phyloP scores from a whole-genome alignment of 225 moss, liverwort and hornwort species.

The Sphagnum contortum region DNA sequence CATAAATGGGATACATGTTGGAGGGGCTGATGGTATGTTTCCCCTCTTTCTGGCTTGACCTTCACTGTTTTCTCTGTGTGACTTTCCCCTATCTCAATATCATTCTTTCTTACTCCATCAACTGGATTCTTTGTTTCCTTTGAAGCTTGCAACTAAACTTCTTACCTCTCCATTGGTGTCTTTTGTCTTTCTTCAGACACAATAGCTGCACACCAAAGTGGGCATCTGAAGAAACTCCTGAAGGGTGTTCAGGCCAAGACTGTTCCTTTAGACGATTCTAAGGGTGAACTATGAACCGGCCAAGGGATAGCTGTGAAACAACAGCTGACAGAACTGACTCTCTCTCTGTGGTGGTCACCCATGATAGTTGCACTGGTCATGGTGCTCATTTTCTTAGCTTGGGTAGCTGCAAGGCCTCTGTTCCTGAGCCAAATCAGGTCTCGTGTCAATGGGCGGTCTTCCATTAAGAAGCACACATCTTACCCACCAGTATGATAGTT shows the following conservation, averaged over 20 bases:
- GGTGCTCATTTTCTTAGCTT: constrained; percentile 40
- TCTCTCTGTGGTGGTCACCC: constrained; percentile 47
- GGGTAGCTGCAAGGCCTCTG: constrained; percentile 56
- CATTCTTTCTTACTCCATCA: not conserved
- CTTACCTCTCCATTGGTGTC: not conserved
- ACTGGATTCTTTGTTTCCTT: not conserved
- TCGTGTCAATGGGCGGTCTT: constrained; percentile 43
- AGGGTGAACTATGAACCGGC: constrained; percentile 73
- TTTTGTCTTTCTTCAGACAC: constrained; percentile 41
- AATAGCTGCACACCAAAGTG: constrained; percentile 56
- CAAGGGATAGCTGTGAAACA: constrained; percentile 42
- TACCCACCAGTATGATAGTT: constrained; percentile 9
- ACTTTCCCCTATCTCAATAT: not conserved
- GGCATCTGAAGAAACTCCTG: constrained; percentile 61
- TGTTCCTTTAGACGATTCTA: constrained; percentile 9
- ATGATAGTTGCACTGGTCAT: constrained; percentile 48
- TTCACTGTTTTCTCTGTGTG: not conserved
- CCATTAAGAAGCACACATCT: constrained; percentile 34
- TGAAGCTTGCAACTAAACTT: too few species aligned
- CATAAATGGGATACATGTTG: constrained; percentile 82
- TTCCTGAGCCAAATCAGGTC: constrained; percentile 41
- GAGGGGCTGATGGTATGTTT: constrained; percentile 75
- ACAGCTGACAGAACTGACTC: constrained; percentile 17
- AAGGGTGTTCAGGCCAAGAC: constrained; percentile 16
- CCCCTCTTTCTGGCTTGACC: not conserved